phyloP scores from a whole-genome alignment of 2,329 filamentous ascomycete genomes.

The Elsinoe arachidis region DNA sequence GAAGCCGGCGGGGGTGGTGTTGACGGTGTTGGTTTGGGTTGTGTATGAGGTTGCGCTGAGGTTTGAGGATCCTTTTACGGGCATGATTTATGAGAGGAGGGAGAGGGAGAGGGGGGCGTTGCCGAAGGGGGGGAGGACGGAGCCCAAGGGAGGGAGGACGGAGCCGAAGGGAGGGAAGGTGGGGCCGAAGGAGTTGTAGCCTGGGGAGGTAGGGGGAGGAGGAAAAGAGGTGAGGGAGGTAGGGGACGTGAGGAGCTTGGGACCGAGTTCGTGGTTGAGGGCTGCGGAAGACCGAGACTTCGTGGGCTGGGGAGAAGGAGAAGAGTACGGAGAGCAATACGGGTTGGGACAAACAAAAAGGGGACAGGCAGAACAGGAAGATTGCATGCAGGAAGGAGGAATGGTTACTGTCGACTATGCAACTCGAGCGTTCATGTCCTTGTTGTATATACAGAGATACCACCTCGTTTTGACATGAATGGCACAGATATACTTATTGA shows the following conservation, averaged over 20 bases:
- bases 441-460: conserved; percentile 6
- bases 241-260: not conserved
- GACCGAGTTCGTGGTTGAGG: not conserved
- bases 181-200: conserved; percentile 16
- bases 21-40: conserved; percentile 65
- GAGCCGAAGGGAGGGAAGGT: conserved; percentile 1
- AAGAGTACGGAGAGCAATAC: not conserved
- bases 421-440: not conserved
- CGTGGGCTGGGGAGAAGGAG: not conserved
- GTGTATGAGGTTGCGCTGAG: conserved; percentile 73
- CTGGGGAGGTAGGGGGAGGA: not conserved
- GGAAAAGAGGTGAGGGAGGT: not conserved
- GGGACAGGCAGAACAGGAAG: not conserved
- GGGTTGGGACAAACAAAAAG: not conserved
- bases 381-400: not conserved
- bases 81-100: conserved; percentile 83
- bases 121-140: conserved; percentile 23
- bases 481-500: not conserved
- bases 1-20: conserved; percentile 73
- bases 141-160: conserved; percentile 22
- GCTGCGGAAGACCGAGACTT: not conserved
- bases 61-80: conserved; percentile 93
- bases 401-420: not conserved
- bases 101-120: conserved; percentile 43
- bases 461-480: conserved; percentile 2